phyloP scores from a whole-genome alignment of 2,329 filamentous ascomycete genomes.

The Lachnellula subtilissima region DNA sequence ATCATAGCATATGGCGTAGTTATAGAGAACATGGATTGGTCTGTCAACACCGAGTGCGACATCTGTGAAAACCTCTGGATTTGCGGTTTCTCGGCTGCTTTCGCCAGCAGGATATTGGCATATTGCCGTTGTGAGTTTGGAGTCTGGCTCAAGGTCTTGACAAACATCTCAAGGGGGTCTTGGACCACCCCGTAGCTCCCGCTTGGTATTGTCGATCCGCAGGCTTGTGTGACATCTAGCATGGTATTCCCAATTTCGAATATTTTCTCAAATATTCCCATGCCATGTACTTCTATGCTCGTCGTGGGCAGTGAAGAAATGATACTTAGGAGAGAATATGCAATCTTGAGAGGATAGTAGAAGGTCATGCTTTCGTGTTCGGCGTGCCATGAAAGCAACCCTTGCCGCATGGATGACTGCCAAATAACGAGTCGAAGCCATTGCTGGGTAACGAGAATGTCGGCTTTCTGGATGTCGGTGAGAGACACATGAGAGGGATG shows the following conservation, averaged over 20 bases:
- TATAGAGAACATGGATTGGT: background rate
- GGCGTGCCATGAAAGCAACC: slow-evolving; percentile 55
- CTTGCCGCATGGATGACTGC: slow-evolving; percentile 64
- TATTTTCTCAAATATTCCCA: slow-evolving; percentile 48
- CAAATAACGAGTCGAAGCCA: slow-evolving; percentile 69
- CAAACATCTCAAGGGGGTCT: slow-evolving; percentile 42
- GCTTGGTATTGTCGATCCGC: slow-evolving; percentile 15
- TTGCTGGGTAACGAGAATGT: slow-evolving; percentile 64
- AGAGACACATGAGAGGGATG: slow-evolving; percentile 24
- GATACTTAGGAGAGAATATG: slow-evolving; percentile 48
- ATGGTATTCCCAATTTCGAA: slow-evolving; percentile 42
- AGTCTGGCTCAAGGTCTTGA: slow-evolving; percentile 40
- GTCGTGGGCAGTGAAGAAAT: slow-evolving; percentile 38
- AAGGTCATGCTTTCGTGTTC: slow-evolving; percentile 57
- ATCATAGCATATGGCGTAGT: background rate
- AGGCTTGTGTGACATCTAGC: slow-evolving; percentile 41
- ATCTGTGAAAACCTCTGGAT: slow-evolving; percentile 21
- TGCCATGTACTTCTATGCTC: slow-evolving; percentile 44
- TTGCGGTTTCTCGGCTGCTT: slow-evolving; percentile 38
- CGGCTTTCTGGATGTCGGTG: slow-evolving; percentile 63
- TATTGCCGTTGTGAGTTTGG: slow-evolving; percentile 41
- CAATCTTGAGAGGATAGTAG: slow-evolving; percentile 58
- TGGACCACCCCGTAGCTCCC: slow-evolving; percentile 29
- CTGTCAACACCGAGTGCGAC: slow-evolving; percentile 9
- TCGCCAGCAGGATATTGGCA: slow-evolving; percentile 39